A percentile compares a stretch with the other conserved stretches of the same genome.
phyloP scores from a whole-genome alignment of 2,329 filamentous ascomycete species.

The Cordyceps tenuipes region DNA sequence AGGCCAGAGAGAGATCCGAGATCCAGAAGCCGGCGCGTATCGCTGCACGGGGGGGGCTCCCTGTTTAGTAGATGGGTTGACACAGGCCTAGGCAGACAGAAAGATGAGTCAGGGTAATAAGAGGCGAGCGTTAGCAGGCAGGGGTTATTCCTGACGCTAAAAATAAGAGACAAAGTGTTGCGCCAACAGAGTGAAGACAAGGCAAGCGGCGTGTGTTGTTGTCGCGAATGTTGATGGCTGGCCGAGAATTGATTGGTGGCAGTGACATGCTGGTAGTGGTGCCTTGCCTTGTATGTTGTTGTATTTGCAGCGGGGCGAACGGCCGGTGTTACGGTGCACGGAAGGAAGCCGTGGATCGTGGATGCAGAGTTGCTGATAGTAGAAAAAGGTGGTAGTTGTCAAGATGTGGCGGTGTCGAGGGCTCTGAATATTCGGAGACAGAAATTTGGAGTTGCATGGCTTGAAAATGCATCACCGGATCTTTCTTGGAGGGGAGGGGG shows the following conservation, averaged over 20 bases:
- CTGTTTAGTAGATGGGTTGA: neutral
- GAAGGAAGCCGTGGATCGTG: neutral
- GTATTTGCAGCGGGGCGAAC: neutral
- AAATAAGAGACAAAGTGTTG: neutral
- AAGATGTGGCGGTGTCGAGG: too few species aligned
- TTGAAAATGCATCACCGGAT: neutral
- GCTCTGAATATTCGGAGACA: neutral
- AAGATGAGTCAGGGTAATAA: neutral
- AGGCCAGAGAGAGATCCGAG: neutral
- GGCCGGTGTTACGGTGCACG: neutral
- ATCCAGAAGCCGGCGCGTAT: neutral
- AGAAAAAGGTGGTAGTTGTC: too few species aligned
- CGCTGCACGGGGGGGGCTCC: neutral
- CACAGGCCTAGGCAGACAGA: neutral
- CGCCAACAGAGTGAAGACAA: neutral
- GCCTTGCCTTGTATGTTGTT: neutral
- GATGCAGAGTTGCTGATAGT: neutral
- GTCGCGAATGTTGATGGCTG: conserved; percentile 5
- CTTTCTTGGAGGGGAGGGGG: neutral
- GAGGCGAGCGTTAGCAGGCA: neutral
- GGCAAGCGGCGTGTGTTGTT: neutral
- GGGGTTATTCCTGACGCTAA: neutral
- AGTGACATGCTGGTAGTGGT: conserved; percentile 7
- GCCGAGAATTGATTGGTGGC: conserved; percentile 3
- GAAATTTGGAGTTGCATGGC: neutral